Base-by-base conservation (phyloP, 176 grass and related monocot species). In the Phoenix dactylifera region DNA sequence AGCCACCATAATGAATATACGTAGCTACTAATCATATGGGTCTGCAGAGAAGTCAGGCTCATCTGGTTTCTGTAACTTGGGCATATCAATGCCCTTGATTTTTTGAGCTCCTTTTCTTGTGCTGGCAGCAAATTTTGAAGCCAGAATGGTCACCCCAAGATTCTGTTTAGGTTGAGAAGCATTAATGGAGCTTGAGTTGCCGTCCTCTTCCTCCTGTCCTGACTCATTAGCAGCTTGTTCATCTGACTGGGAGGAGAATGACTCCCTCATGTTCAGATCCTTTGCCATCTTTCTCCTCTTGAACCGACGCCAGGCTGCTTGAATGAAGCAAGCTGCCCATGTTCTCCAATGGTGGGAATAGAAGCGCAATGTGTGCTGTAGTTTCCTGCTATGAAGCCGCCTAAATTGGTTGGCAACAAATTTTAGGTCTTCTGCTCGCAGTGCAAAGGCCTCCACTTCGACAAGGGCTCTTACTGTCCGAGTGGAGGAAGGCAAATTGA, bases 371-470 rank as follows among this genome's bases (percentile, higher is more conserved):
- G 93, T 85, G 73, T 97, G 87, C 24, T 97, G 93, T 64, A 97
- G 35, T 55, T 78, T 97, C 67, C 82, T 91, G 69, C 87, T 97
- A 65, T 97, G 93, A 58, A 97, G 68, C 51, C 93, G 79, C 76
- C 93, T 91, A 58, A 97, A 97, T 58, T 97, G 93, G 52, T 63
- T 97, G 1, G 93, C 87, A 1, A 97, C 93, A 77, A 97, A 88
- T 68, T 83, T 97, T 75, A 97, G 88, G 65, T 97, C 93, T 26
- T 97, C 93, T 0, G 93, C 87, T 57, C 66, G 78, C 14, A 97
- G 77, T 51, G 84, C 60, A 23, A 97, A 97, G 2, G 87, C 93
- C 78, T 97, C 93, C 2, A 91, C 93, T 71, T 97, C 93, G 30
- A 88, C 77, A 1, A 81, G 81, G 19, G 93, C 79, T 67, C 20